Percentiles rank a stretch among this genome's conserved stretches.
These are phyloP conservation scores for Aspergillus vadensis DNA, from an alignment of 2,329 filamentous ascomycete species.

Conservation along the genomic window DNA sequence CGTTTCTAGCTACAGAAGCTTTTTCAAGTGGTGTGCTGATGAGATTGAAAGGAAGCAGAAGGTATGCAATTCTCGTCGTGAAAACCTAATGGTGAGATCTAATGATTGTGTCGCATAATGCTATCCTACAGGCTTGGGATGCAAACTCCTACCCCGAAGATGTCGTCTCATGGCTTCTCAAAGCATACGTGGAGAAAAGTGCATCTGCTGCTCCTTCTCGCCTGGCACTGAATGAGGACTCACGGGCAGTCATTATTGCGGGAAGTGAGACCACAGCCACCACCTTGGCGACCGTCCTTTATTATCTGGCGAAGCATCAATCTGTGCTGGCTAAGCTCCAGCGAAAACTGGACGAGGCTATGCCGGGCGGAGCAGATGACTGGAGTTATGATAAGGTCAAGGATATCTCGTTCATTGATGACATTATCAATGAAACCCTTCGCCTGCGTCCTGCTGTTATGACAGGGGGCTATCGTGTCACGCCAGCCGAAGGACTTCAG, in stretches of 20 bases:
- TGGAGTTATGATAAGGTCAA: constrained; percentile 4
- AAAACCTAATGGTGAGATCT: not conserved
- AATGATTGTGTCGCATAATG: not conserved
- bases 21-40: not conserved
- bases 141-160: constrained; percentile 21
- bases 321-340: not conserved
- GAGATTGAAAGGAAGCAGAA: not conserved
- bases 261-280: constrained; percentile 23
- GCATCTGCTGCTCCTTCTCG: constrained; percentile 2
- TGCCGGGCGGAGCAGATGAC: constrained; percentile 1
- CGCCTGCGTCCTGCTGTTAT: constrained; percentile 11
- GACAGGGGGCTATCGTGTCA: constrained; percentile 8
- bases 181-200: constrained; percentile 16
- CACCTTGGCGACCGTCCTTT: constrained; percentile 10
- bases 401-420: constrained; percentile 17
- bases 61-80: not conserved
- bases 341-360: constrained; percentile 7
- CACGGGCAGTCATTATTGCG: constrained; percentile 27
- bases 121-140: not conserved
- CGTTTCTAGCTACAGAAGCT: not conserved
- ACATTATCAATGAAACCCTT: constrained; percentile 21
- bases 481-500: constrained; percentile 11
- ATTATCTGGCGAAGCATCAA: constrained; percentile 3
- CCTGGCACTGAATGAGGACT: constrained; percentile 21
- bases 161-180: constrained; percentile 18